Evolutionary conservation across 306 rosid species (phyloP), one percentile per base, ranked within the genome.

Genomic region (Dryas drummondii): DNA sequence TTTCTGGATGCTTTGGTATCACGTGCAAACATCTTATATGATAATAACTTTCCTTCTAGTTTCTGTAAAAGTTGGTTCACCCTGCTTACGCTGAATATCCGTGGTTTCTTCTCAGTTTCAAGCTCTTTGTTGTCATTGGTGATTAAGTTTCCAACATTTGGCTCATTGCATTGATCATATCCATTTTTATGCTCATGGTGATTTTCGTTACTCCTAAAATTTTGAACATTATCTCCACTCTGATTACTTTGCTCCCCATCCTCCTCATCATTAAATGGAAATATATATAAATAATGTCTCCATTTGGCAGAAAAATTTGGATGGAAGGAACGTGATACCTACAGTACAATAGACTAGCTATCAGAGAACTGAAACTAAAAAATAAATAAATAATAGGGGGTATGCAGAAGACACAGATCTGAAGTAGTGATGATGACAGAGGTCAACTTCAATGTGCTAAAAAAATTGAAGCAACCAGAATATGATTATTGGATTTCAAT

Each of bases 1-100:
- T 89, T 92, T 89, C 99, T 88, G 41, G 99, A 92, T 74, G 97
- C 91, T 85, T 94, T 94, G 70, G 99, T 94, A 76, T 92, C 99
- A 77, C 99, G 97, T 9, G 97, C 99, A 80, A 90, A 94, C 88
- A 91, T 87, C 88, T 87, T 94, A 91, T 90, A 94, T 59, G 97
- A 92, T 69, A 94, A 84, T 79, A 88, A 72, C 76, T 86, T 87
- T 77, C 98, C 98, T 86, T 94, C 98, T 68, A 91, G 80, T 54
- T 83, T 78, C 82, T 13, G 89, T 78, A 94, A 82, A 59, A 94
- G 93, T 74, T 55, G 83, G 77, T 91, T 79, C 63, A 91, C 97
- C 84, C 89, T 89, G 78, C 79, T 77, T 80, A 88, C 74, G 15
- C 92, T 70, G 79, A 94, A 94, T 44, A 47, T 79, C 51, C 62